Evolutionary conservation across 352 stramenopile species (phyloP), one percentile per base, ranked within the genome.

Genomic region (Pythium guiyangense): DNA sequence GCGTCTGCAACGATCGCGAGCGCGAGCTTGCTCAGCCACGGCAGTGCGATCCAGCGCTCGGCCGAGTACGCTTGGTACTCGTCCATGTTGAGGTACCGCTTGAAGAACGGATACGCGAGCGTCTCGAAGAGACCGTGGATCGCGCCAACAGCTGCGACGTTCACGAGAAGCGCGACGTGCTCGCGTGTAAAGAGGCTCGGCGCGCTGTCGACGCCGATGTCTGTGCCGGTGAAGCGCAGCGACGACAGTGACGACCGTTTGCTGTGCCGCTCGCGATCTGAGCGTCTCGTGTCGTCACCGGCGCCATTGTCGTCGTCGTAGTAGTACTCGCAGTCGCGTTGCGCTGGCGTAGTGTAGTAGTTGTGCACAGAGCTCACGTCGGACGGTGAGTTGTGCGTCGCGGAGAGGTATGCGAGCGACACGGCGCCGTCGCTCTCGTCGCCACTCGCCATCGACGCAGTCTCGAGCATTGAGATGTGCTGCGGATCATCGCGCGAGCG

Each of bases 81-180:
- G 37, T 75, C 67, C 74, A 88, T 82, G 64, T 90, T 88, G 26
- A 90, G 62, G 59, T 86, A 88, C 25, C 81, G 72, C 49, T 86
- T 88, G 58, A 91, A 62, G 48, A 86, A 86, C 42, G 81, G 78
- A 34, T 91, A 91, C 49, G 74, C 43, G 15, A 85, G 29, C 22
- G 73, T 61, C 58, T 84, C 74, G 31, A 87, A 66, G 10, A 89
- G 63, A 20, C 68, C 81, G 26, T 88, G 68, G 0, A 82, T 58
- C 35, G 68, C 59, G 6, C 81, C 81, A 10, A 88, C 55, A 8
- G 70, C 67, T 6, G 74, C 62, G 54, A 86, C 88, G 61, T 87
- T 86, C 29, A 81, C 55, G 14, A 86, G 50, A 0, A 91, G 59
- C 3, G 72, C 78, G 3, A 83, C 39, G 29, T 71, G 71, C 11